Conservation (phyloP, 2,329 filamentous ascomycete species). For the Decorospora gaudefroyi region DNA sequence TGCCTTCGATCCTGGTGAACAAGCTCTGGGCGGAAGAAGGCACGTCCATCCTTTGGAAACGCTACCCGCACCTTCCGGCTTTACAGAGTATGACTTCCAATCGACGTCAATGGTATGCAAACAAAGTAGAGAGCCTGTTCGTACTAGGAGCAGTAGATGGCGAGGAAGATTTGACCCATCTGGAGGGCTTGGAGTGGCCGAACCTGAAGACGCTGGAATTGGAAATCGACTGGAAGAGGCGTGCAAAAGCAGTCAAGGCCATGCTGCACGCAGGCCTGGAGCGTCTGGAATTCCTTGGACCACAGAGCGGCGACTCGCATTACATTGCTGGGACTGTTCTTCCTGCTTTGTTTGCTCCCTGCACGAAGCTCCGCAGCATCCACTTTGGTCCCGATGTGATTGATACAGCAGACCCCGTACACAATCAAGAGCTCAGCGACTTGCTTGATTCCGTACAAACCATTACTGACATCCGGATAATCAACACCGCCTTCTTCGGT, state of each 20-base stretch:
- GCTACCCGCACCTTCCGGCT: slow-evolving; percentile 38
- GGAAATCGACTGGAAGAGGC: slow-evolving; percentile 34
- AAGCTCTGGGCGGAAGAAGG: slow-evolving; percentile 42
- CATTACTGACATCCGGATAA: slow-evolving; percentile 33
- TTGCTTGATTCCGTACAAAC: slow-evolving; percentile 26
- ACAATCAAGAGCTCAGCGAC: slow-evolving; percentile 26
- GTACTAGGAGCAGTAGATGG: slow-evolving; percentile 23
- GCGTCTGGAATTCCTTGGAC: slow-evolving; percentile 31
- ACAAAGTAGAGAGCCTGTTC: slow-evolving; percentile 38
- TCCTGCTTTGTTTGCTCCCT: slow-evolving; percentile 28
- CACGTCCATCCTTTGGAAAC: slow-evolving; percentile 39
- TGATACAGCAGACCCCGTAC: slow-evolving; percentile 25
- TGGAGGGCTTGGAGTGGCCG: slow-evolving; percentile 37
- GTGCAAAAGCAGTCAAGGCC: slow-evolving; percentile 22
- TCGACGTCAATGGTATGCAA: slow-evolving; percentile 40
- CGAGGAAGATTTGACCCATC: slow-evolving; percentile 26
- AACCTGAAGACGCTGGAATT: slow-evolving; percentile 36
- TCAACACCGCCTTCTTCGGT: slow-evolving; percentile 27
- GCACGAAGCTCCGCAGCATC: slow-evolving; percentile 31
- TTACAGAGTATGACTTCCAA: slow-evolving; percentile 27
- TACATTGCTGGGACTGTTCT: slow-evolving; percentile 32
- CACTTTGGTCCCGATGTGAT: slow-evolving; percentile 33
- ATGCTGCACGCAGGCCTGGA: slow-evolving; percentile 37
- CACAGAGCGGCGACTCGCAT: slow-evolving; percentile 28
- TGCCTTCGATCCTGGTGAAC: slow-evolving; percentile 40